Conservation (phyloP, 2,329 filamentous ascomycete genomes). For the Trichoderma semiorbis region DNA sequence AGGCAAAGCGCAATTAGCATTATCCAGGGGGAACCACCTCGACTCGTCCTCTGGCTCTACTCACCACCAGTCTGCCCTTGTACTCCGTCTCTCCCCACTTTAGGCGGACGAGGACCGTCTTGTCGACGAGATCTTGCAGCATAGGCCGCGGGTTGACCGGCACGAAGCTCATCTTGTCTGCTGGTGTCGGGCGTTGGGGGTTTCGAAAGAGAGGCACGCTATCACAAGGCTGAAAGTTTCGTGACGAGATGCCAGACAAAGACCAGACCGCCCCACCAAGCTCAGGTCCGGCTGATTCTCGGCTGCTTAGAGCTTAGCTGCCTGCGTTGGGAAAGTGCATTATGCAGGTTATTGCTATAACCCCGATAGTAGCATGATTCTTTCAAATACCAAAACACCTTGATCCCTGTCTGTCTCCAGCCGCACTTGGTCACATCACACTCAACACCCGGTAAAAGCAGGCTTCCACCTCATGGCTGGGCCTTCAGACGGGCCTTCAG, state of each 20-base stretch:
- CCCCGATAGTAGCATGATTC: background rate
- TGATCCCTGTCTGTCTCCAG: background rate
- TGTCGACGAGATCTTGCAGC: constrained; percentile 89
- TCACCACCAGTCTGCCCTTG: constrained; percentile 74
- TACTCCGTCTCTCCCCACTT: constrained; percentile 99
- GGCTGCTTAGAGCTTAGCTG: background rate
- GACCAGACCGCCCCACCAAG: constrained; percentile 7
- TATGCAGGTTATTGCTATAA: background rate
- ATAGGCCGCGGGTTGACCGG: constrained; percentile 96
- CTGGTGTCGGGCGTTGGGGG: background rate
- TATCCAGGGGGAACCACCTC: background rate
- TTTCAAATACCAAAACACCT: background rate
- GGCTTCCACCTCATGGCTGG: constrained; percentile 6
- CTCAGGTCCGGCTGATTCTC: background rate
- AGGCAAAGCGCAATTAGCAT: constrained; percentile 2
- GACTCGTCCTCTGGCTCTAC: background rate
- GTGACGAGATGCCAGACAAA: constrained; percentile 10
- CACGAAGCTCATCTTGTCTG: constrained; percentile 58
- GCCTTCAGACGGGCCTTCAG: background rate
- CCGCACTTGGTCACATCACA: background rate
- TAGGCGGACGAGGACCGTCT: constrained; percentile 83
- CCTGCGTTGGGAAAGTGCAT: background rate
- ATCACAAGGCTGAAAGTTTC: constrained; percentile 20
- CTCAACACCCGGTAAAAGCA: constrained; percentile 1
- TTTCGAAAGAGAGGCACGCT: constrained; percentile 7